A percentile compares a stretch with the other conserved stretches of the same genome.
Conservation (phyloP, 345 rosid species). For the Angophora floribunda region DNA sequence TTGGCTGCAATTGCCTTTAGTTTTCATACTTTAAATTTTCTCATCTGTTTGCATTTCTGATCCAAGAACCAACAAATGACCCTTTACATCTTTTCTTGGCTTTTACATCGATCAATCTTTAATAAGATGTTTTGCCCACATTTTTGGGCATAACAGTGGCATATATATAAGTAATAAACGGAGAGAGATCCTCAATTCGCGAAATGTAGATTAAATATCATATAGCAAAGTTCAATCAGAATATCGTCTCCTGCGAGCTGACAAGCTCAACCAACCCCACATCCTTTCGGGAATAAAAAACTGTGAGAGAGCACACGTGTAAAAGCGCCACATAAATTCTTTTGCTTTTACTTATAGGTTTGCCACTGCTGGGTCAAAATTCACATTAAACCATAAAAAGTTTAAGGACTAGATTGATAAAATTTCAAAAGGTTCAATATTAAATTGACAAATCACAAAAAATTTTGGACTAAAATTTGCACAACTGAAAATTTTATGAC, state of each 20-base stretch:
- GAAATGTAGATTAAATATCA: not conserved
- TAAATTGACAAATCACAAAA: too few species aligned
- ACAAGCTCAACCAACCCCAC: not conserved
- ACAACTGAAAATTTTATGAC: too few species aligned
- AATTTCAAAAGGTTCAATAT: too few species aligned
- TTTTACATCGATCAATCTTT: not conserved
- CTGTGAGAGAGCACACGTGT: not conserved
- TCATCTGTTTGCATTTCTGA: not conserved
- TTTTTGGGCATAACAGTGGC: not conserved
- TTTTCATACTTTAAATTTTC: not conserved
- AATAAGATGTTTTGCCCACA: not conserved
- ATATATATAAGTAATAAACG: too few species aligned
- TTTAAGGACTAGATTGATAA: too few species aligned
- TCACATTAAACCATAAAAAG: too few species aligned
- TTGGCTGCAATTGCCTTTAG: not conserved
- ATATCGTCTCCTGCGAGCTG: not conserved
- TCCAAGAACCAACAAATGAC: not conserved
- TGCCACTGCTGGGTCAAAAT: too few species aligned
- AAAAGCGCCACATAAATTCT: not conserved
- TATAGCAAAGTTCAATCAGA: not conserved
- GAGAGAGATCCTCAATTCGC: not conserved
- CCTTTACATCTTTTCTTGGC: not conserved
- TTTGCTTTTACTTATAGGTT: too few species aligned
- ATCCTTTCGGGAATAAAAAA: not conserved
- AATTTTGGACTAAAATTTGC: too few species aligned